These are phyloP conservation scores for Fusarium chuoi DNA, from an alignment of 2,329 filamentous ascomycete genomes.

Conservation along the genomic window DNA sequence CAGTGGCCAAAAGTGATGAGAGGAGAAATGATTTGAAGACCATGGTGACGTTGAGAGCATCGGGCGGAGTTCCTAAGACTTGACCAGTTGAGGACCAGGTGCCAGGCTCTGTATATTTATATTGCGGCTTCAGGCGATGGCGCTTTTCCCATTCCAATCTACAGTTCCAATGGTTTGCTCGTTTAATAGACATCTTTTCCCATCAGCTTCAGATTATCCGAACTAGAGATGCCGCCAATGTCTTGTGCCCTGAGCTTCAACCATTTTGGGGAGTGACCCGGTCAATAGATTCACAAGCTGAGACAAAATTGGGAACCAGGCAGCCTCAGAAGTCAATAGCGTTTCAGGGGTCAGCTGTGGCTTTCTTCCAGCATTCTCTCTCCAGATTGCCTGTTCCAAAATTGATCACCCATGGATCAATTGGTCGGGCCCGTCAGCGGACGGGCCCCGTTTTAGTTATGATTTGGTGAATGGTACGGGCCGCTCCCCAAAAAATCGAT, in stretches of 20 bases:
- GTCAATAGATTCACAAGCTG: background rate
- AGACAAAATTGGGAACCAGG: background rate
- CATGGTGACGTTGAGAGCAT: background rate
- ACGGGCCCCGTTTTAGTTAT: background rate
- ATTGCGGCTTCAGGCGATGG: fast-evolving
- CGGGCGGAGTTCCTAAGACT: background rate
- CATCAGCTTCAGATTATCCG: background rate
- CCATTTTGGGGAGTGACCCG: background rate
- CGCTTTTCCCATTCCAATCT: background rate
- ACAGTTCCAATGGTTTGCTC: background rate
- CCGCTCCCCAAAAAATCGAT: background rate
- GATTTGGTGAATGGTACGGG: background rate
- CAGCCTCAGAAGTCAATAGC: background rate
- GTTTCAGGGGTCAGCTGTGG: background rate
- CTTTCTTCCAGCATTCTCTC: background rate
- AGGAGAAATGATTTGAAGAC: slow-evolving; percentile 9
- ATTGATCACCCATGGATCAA: background rate
- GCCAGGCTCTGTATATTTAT: background rate
- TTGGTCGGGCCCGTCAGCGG: background rate
- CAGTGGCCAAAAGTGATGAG: background rate
- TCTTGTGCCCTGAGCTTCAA: background rate
- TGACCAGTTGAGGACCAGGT: fast-evolving
- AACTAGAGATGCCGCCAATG: background rate
- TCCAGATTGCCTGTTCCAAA: background rate
- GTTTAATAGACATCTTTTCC: background rate